A percentile compares a stretch with the other conserved stretches of the same genome.
phyloP scores from a whole-genome alignment of 495 filamentous ascomycete species.

The Podospora anserina region DNA sequence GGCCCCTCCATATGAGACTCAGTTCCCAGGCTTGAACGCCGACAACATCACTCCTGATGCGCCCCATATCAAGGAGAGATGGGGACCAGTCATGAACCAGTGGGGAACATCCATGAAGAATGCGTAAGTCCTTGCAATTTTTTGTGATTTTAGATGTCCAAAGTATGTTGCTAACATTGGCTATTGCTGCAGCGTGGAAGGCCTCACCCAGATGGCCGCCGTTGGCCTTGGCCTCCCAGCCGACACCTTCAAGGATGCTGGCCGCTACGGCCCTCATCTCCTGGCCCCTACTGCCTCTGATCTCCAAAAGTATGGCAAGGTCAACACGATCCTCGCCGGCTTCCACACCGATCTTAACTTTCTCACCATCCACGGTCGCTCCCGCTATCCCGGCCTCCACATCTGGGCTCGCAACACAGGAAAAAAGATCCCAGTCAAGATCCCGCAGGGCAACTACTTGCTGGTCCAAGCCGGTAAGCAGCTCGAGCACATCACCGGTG shows the following conservation, averaged over 20 bases:
- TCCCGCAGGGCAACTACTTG: constrained; percentile 46
- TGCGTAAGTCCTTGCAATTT: constrained; percentile 36
- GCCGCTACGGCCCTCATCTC: constrained; percentile 51
- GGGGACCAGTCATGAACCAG: constrained; percentile 45
- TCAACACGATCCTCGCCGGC: constrained; percentile 51
- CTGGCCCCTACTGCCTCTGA: constrained; percentile 51
- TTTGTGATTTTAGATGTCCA: too few relatives aligned
- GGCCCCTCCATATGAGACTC: constrained; percentile 42
- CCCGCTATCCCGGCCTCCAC: constrained; percentile 52
- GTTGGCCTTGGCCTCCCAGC: constrained; percentile 46
- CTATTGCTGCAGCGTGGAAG: constrained; percentile 37
- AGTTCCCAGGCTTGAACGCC: constrained; percentile 46
- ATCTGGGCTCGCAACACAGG: constrained; percentile 55
- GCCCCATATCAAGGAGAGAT: constrained; percentile 41
- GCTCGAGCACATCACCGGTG: constrained; percentile 51
- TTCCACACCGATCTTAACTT: constrained; percentile 56
- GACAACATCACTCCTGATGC: constrained; percentile 44
- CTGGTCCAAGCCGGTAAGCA: constrained; percentile 54
- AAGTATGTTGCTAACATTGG: not conserved
- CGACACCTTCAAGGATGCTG: constrained; percentile 45
- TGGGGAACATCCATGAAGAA: constrained; percentile 52
- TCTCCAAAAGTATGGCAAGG: constrained; percentile 44
- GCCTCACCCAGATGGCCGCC: constrained; percentile 48
- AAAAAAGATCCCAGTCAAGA: constrained; percentile 47
- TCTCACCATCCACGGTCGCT: constrained; percentile 54